phyloP scores from a whole-genome alignment of 163 green algal genomes.

The Scenedesmus sp. region DNA sequence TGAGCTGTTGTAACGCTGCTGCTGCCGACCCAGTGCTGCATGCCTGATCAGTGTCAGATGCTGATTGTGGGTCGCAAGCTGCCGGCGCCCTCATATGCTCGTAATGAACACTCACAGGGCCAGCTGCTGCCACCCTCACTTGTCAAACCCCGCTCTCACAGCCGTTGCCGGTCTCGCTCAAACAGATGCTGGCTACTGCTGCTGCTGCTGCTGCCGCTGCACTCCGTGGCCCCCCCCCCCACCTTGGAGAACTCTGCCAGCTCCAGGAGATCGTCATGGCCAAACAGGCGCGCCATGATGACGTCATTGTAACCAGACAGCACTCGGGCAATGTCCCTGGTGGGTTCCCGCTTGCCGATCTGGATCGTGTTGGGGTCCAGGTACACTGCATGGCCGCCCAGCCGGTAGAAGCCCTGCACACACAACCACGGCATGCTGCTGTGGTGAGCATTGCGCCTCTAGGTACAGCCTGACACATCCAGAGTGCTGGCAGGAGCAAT shows the following conservation, averaged over 20 bases:
- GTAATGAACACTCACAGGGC: not conserved
- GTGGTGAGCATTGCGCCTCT: not conserved
- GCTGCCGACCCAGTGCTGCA: too few relatives aligned
- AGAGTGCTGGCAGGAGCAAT: too few relatives aligned
- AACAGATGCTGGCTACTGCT: not conserved
- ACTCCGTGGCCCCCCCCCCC: not conserved
- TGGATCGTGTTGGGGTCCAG: slow-evolving; percentile 97
- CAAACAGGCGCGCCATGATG: slow-evolving; percentile 99
- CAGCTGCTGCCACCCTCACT: not conserved
- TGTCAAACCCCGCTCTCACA: not conserved
- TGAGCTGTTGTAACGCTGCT: too few relatives aligned
- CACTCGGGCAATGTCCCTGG: slow-evolving; percentile 96
- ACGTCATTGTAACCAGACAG: slow-evolving; percentile 85
- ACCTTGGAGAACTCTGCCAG: slow-evolving; percentile 87
- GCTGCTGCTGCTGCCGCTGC: not conserved
- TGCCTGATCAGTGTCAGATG: too few relatives aligned
- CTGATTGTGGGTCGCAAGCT: not conserved
- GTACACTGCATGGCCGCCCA: slow-evolving; percentile 98
- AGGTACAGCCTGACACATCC: not conserved
- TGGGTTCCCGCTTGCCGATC: slow-evolving; percentile 97
- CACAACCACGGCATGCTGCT: too few relatives aligned
- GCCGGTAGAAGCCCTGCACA: slow-evolving; percentile 57
- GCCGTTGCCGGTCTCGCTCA: not conserved
- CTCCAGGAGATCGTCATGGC: slow-evolving; percentile 95
- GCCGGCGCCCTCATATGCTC: too few relatives aligned